Evolutionary conservation across 257 asterid genomes (phyloP).

Genomic region (Solanum arcanum): DNA sequence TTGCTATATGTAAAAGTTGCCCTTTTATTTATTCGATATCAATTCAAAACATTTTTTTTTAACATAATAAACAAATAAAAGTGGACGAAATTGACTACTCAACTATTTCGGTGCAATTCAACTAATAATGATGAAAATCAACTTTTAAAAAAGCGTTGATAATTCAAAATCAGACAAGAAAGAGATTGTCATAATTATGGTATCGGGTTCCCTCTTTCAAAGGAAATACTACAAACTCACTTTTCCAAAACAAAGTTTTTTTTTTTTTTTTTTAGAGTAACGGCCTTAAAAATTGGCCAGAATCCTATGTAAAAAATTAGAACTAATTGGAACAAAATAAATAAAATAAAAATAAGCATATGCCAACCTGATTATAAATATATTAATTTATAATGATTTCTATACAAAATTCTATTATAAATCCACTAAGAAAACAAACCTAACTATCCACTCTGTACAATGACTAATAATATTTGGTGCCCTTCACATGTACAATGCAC

Average conservation of each 20-base stretch:
- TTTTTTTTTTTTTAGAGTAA: neutral
- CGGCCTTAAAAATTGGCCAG: neutral
- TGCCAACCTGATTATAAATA: neutral
- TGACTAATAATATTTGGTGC: neutral
- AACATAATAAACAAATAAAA: too few species aligned
- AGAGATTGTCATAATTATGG: neutral
- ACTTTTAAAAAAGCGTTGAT: neutral
- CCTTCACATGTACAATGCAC: neutral
- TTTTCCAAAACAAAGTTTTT: neutral
- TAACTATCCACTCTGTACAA: neutral
- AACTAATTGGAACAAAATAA: neutral
- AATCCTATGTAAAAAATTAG: neutral
- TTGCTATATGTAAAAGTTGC: accelerated
- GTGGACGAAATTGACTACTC: too few species aligned
- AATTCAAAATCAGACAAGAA: neutral
- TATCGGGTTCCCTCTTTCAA: neutral
- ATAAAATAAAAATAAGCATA: neutral
- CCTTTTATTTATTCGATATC: neutral
- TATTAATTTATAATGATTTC: neutral
- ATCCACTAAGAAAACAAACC: neutral
- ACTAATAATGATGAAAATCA: neutral
- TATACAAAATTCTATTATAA: neutral
- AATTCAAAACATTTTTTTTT: too few species aligned
- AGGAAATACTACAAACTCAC: neutral
- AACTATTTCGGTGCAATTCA: neutral